Percentiles rank a stretch among this genome's conserved stretches.
Evolutionary conservation across 495 filamentous ascomycete genomes (phyloP).

Genomic region (Hyaloscypha bicolor): DNA sequence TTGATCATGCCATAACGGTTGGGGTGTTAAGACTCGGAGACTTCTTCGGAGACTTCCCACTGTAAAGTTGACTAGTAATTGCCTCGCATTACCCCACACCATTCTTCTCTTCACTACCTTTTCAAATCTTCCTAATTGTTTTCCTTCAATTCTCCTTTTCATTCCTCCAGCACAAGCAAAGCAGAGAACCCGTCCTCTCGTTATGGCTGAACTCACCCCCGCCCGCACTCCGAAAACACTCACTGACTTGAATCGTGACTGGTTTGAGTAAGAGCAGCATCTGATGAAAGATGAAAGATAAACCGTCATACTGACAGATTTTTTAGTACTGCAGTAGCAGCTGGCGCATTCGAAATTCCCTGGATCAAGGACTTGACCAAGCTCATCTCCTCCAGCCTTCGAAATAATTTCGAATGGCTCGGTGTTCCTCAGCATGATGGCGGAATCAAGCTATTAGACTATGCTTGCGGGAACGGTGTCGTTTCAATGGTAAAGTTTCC

Average conservation of each 20-base stretch:
- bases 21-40: background rate
- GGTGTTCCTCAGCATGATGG: background rate
- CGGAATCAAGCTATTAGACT: slow-evolving; percentile 12
- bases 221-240: background rate
- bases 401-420: slow-evolving; percentile 4
- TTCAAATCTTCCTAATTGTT: no score
- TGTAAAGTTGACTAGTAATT: background rate
- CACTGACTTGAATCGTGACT: slow-evolving; percentile 1
- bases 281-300: background rate
- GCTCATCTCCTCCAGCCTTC: background rate
- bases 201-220: no score
- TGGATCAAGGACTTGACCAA: background rate
- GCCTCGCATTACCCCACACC: no score
- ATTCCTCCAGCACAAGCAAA: no score
- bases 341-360: background rate
- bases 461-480: slow-evolving; percentile 16
- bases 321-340: background rate
- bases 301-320: background rate
- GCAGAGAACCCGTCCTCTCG: no score
- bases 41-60: background rate
- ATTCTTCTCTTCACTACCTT: no score
- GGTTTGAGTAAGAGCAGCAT: background rate
- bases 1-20: background rate
- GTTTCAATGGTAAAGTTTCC: slow-evolving; percentile 1
- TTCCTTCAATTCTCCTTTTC: no score